Percentiles rank a stretch among this genome's conserved stretches.
Conservation (phyloP, 139 green algal species). For the Chlorella vulgaris region DNA sequence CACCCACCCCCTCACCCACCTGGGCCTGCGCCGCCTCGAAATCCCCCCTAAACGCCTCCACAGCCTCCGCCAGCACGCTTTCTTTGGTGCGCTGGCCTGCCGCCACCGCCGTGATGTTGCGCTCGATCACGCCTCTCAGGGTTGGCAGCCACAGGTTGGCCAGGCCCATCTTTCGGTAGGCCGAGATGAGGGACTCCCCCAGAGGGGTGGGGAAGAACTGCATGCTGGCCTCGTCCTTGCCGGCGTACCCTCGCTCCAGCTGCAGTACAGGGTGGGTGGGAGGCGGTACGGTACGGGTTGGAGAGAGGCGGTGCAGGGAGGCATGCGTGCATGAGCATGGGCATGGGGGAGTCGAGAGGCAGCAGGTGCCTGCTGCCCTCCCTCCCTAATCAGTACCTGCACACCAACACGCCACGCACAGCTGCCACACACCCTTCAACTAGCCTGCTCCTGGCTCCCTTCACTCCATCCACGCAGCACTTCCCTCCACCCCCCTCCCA, state of each 20-base stretch:
- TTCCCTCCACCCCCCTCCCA: too few relatives aligned
- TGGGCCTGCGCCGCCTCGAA: slow-evolving; percentile 56
- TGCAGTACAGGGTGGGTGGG: neutral
- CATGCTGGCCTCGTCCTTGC: slow-evolving; percentile 72
- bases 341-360: too few relatives aligned
- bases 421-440: neutral
- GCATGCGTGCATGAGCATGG: too few relatives aligned
- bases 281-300: neutral
- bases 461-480: too few relatives aligned
- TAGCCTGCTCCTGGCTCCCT: too few relatives aligned
- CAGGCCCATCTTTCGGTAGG: slow-evolving; percentile 77
- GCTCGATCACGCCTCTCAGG: slow-evolving; percentile 86
- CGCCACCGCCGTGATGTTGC: slow-evolving; percentile 80
- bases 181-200: slow-evolving; percentile 84
- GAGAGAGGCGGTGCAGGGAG: neutral
- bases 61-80: slow-evolving; percentile 71
- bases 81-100: slow-evolving; percentile 32
- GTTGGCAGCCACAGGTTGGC: slow-evolving; percentile 79
- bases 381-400: too few relatives aligned
- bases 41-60: slow-evolving; percentile 66
- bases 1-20: neutral
- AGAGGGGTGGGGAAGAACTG: slow-evolving; percentile 82
- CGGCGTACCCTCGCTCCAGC: slow-evolving; percentile 72
- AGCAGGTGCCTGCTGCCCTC: too few relatives aligned
- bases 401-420: too few relatives aligned